Percentiles rank a stretch among this genome's conserved stretches.
These are phyloP conservation scores for Emericellopsis terricola DNA, from an alignment of 495 filamentous ascomycete species.

Conservation along the genomic window DNA sequence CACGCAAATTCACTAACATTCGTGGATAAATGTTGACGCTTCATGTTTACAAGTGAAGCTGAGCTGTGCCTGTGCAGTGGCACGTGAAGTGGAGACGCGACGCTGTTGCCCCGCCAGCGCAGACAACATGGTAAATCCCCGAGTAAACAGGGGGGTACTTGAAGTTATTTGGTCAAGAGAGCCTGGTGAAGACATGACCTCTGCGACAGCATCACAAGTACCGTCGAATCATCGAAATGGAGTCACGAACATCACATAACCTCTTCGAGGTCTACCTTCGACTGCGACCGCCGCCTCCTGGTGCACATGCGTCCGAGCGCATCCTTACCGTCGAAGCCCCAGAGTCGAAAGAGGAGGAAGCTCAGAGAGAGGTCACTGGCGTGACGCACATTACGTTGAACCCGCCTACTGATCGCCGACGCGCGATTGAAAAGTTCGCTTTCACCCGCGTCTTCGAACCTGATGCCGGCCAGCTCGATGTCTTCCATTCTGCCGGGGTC, in stretches of 20 bases:
- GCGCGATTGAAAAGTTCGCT: conserved; percentile 80
- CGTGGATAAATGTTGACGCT: too few relatives aligned
- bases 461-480: conserved; percentile 59
- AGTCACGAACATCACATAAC: conserved; percentile 17
- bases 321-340: conserved; percentile 61
- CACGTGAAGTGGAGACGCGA: too few relatives aligned
- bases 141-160: too few relatives aligned
- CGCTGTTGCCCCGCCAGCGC: too few relatives aligned
- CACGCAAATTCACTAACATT: too few relatives aligned
- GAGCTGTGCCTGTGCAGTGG: too few relatives aligned
- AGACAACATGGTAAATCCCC: too few relatives aligned
- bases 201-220: too few relatives aligned
- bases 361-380: conserved; percentile 8
- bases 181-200: too few relatives aligned
- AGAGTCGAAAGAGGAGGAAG: conserved; percentile 16
- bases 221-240: too few relatives aligned
- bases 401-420: conserved; percentile 66
- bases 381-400: conserved; percentile 78
- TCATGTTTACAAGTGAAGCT: too few relatives aligned
- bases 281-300: conserved; percentile 51
- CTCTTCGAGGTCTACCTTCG: conserved; percentile 90
- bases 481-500: conserved; percentile 72
- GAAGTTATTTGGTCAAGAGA: too few relatives aligned
- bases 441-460: conserved; percentile 93
- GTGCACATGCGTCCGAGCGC: conserved; percentile 29